Evolutionary conservation across 495 filamentous ascomycete genomes (phyloP).

Genomic region (Aspergillus hancockii): DNA sequence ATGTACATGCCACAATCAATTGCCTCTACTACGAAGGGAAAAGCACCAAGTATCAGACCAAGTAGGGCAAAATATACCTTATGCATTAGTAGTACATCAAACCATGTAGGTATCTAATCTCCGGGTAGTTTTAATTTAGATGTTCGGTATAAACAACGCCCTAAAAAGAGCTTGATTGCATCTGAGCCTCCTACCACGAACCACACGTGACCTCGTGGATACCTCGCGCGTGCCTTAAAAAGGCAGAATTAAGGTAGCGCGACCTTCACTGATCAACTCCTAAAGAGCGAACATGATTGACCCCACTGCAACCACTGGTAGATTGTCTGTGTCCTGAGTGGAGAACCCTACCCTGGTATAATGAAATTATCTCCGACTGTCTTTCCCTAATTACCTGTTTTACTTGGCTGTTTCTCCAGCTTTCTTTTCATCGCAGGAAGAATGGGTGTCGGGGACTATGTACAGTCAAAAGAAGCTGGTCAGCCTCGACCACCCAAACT

Average conservation of each 20-base stretch:
- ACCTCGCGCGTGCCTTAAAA: constrained; percentile 25
- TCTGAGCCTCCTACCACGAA: neutral
- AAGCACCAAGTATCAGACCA: too few species aligned
- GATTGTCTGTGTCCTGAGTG: neutral
- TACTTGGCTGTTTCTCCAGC: neutral
- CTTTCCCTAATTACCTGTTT: neutral
- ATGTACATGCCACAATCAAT: neutral
- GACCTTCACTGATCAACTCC: constrained; percentile 10
- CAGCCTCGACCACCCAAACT: constrained; percentile 32
- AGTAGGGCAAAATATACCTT: too few species aligned
- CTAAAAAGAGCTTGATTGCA: neutral
- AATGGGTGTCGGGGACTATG: constrained; percentile 49
- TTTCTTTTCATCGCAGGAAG: constrained; percentile 11
- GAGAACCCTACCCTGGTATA: neutral
- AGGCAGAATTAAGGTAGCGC: constrained; percentile 15
- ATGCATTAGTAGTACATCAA: too few species aligned
- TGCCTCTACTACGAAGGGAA: neutral
- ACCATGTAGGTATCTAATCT: too few species aligned
- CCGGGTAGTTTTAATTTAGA: neutral
- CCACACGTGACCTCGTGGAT: constrained; percentile 47
- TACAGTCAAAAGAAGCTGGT: constrained; percentile 43
- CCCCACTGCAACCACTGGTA: constrained; percentile 6
- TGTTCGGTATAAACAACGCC: neutral
- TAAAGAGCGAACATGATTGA: neutral
- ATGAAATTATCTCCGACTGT: neutral